These are phyloP conservation scores for Lepiota brunneoincarnata DNA, from an alignment of 768 basidiomycete genomes.

Conservation along the genomic window DNA sequence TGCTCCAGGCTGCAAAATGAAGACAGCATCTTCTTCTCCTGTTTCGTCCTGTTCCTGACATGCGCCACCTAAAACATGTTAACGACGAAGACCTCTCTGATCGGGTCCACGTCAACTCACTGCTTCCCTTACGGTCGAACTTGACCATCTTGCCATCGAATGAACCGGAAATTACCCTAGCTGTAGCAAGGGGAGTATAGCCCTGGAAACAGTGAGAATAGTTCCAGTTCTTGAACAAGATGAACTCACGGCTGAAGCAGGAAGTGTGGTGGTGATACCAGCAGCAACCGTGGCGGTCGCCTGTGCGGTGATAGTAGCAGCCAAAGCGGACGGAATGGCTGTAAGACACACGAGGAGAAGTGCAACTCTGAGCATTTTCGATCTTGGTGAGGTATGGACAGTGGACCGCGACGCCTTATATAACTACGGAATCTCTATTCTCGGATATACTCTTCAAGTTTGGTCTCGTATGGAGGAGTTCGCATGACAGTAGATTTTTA, in stretches of 20 bases:
- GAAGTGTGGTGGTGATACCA: slow-evolving; percentile 22
- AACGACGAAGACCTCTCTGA: neutral
- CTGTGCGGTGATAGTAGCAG: slow-evolving; percentile 10
- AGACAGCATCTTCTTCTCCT: slow-evolving; percentile 26
- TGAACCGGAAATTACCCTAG: slow-evolving; percentile 25
- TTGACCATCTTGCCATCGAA: slow-evolving; percentile 27
- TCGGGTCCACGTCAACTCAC: slow-evolving; percentile 11
- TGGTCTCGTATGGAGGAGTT: no score
- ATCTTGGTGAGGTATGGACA: neutral
- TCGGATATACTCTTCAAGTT: neutral
- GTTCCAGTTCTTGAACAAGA: neutral
- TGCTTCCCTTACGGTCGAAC: slow-evolving; percentile 27
- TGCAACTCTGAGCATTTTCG: neutral
- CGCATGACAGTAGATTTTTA: neutral
- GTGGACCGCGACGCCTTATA: neutral
- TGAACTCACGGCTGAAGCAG: slow-evolving; percentile 24
- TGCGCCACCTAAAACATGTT: slow-evolving; percentile 17
- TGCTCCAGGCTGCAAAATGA: slow-evolving; percentile 25
- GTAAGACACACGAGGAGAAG: slow-evolving; percentile 2
- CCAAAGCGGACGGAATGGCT: slow-evolving; percentile 11
- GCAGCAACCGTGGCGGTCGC: slow-evolving; percentile 15
- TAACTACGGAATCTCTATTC: neutral
- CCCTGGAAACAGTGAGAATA: slow-evolving; percentile 14
- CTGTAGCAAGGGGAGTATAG: slow-evolving; percentile 25
- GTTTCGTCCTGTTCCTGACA: slow-evolving; percentile 25